Evolutionary conservation across 2,329 filamentous ascomycete genomes (phyloP).

Genomic region (Talaromyces funiculosus): DNA sequence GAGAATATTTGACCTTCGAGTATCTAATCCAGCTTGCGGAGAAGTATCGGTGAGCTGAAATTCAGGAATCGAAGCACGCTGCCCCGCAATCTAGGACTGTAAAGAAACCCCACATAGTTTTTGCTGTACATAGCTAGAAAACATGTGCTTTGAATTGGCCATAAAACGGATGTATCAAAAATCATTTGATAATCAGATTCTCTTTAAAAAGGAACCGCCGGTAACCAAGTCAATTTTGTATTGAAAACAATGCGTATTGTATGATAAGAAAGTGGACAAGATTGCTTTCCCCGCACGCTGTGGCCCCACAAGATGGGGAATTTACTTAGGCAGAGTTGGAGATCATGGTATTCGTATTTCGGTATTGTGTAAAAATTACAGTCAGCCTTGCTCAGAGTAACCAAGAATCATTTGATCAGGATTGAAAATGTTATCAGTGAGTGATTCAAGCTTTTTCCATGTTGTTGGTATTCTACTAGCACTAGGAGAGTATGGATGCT

Average conservation of each 20-base stretch:
- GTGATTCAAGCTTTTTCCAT: not conserved
- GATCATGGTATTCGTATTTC: conserved; percentile 2
- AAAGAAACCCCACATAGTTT: not conserved
- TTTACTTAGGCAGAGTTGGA: not conserved
- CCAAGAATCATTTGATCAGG: no score
- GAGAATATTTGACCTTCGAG: not conserved
- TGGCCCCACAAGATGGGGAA: conserved; percentile 1
- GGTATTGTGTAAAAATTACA: not conserved
- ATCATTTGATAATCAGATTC: not conserved
- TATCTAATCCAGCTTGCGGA: not conserved
- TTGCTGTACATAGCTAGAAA: not conserved
- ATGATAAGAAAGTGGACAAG: not conserved
- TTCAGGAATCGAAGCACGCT: not conserved
- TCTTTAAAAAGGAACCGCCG: not conserved
- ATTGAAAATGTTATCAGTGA: not conserved
- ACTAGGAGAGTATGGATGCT: not conserved
- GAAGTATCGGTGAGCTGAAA: not conserved
- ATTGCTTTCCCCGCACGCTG: not conserved
- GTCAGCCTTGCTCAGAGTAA: not conserved
- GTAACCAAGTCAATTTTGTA: not conserved
- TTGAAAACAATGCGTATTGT: not conserved
- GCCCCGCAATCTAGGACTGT: not conserved
- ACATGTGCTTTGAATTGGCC: not conserved
- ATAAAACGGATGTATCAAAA: not conserved
- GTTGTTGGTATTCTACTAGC: not conserved